phyloP scores from a whole-genome alignment of 2,329 filamentous ascomycete genomes.

The Penicillium sp. region DNA sequence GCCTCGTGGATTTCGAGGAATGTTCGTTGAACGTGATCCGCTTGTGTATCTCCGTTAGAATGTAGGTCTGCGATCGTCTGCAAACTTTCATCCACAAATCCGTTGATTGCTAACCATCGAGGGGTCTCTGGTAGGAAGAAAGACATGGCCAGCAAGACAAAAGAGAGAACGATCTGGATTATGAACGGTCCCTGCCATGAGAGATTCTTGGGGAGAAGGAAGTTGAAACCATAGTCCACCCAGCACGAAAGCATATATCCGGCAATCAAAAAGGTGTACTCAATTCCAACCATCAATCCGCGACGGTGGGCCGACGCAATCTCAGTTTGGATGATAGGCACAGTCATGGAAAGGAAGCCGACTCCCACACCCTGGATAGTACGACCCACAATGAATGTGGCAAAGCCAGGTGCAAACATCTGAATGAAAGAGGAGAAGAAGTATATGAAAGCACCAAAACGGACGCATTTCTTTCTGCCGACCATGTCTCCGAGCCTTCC shows the following conservation, averaged over 20 bases:
- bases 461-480: constrained; percentile 39
- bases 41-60: constrained; percentile 36
- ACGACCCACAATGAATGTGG: constrained; percentile 35
- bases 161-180: constrained; percentile 35
- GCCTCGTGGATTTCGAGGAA: constrained; percentile 43
- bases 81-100: constrained; percentile 41
- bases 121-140: constrained; percentile 44
- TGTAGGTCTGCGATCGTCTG: constrained; percentile 46
- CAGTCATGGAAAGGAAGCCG: constrained; percentile 38
- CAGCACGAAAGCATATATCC: constrained; percentile 45
- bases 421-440: constrained; percentile 42
- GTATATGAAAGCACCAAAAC: constrained; percentile 40
- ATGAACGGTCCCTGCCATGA: constrained; percentile 36
- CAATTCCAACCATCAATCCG: constrained; percentile 44
- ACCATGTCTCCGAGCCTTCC: constrained; percentile 40
- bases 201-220: constrained; percentile 34
- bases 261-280: constrained; percentile 40
- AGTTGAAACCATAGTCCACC: constrained; percentile 43
- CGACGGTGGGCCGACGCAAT: constrained; percentile 39
- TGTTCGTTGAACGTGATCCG: constrained; percentile 37
- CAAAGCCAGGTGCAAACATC: constrained; percentile 37
- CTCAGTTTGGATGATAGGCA: constrained; percentile 41
- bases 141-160: constrained; percentile 37
- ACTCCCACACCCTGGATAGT: constrained; percentile 40
- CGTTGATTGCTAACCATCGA: constrained; percentile 45